Percentiles rank a stretch among this genome's conserved stretches.
These are phyloP conservation scores for Agaricus blazei DNA, from an alignment of 768 basidiomycete genomes.

Conservation along the genomic window DNA sequence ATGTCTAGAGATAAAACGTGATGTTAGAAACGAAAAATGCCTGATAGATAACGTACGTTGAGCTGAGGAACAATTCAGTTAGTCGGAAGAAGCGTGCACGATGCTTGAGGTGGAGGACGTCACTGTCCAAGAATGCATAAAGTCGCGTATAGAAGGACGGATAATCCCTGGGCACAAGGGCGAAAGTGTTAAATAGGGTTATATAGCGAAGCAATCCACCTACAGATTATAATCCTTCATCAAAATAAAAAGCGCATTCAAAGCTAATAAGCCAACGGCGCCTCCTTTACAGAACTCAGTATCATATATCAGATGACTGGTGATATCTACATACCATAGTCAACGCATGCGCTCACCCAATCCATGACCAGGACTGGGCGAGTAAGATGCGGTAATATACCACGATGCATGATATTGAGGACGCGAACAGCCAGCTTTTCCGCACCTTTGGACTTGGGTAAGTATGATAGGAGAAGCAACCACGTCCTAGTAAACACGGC, in stretches of 20 bases:
- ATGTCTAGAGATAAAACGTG: constrained; percentile 39
- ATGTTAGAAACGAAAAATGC: neutral
- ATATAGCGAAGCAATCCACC: constrained; percentile 1
- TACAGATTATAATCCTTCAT: constrained; percentile 93
- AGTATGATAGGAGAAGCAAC: constrained; percentile 62
- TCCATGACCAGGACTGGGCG: constrained; percentile 82
- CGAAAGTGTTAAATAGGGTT: neutral
- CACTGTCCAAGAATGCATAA: constrained; percentile 83
- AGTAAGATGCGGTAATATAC: constrained; percentile 80
- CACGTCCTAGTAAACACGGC: constrained; percentile 81
- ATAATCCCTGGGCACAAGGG: constrained; percentile 66
- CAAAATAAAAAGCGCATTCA: constrained; percentile 87
- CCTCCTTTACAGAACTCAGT: constrained; percentile 49
- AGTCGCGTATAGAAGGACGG: constrained; percentile 92
- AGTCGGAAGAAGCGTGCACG: constrained; percentile 94
- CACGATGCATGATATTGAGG: constrained; percentile 76
- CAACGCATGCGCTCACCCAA: constrained; percentile 83
- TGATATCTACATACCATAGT: constrained; percentile 51
- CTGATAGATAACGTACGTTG: constrained; percentile 57
- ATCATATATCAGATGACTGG: neutral
- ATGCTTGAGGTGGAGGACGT: constrained; percentile 88
- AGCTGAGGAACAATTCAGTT: constrained; percentile 85
- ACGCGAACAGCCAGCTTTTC: constrained; percentile 46
- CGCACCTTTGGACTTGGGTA: constrained; percentile 35
- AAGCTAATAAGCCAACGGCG: constrained; percentile 76